These are phyloP conservation scores for Ophiostoma australiae DNA, from an alignment of 2,329 filamentous ascomycete genomes.

Conservation along the genomic window DNA sequence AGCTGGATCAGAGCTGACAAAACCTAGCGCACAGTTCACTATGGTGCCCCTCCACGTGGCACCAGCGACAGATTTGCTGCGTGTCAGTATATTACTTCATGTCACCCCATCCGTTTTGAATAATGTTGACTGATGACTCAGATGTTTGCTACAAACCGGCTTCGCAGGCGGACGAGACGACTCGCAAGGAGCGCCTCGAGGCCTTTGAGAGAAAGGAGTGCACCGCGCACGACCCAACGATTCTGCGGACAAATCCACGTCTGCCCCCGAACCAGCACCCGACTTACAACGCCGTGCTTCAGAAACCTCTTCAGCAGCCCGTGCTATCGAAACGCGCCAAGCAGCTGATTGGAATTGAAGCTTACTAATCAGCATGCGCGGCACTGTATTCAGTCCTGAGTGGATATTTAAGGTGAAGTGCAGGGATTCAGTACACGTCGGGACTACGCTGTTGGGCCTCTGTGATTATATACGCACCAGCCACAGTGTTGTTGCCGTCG, in stretches of 20 bases:
- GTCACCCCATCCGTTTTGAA: background rate
- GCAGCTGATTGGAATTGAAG: background rate
- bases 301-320: background rate
- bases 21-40: background rate
- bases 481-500: too few species aligned
- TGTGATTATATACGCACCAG: too few species aligned
- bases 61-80: constrained; percentile 5
- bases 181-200: background rate
- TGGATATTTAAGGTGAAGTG: too few species aligned
- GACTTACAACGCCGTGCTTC: background rate
- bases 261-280: background rate
- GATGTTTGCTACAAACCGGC: constrained; percentile 10
- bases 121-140: background rate
- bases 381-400: too few species aligned
- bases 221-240: background rate
- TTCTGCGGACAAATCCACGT: background rate
- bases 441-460: too few species aligned
- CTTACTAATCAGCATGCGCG: too few species aligned
- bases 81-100: constrained; percentile 4
- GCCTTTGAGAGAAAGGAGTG: constrained; percentile 1
- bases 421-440: too few species aligned
- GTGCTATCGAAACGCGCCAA: background rate
- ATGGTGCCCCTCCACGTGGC: background rate
- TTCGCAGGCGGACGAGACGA: background rate
- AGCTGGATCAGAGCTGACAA: background rate